Evolutionary conservation across 768 basidiomycete species (phyloP), one percentile per base, ranked within the genome.

Genomic region (Dioszegia aurantiaca): DNA sequence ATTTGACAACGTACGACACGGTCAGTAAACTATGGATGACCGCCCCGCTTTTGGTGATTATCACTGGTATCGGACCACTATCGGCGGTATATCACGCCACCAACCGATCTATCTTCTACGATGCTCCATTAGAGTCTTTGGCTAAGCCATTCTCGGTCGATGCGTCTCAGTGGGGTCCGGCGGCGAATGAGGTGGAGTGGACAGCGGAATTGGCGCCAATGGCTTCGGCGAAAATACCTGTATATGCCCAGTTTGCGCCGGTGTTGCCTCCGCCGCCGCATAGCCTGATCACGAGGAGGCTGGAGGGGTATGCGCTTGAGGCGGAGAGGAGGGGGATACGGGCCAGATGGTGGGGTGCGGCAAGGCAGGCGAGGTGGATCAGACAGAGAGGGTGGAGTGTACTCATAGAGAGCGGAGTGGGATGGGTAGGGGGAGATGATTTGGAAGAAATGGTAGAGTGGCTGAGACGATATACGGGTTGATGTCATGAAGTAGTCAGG

Each of bases 291-390:
- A 23, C 5, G 6, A 6, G 41, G 14, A 8, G 19, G 17, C 17
- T 42, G 21, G 41, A 17, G 41, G 41, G 14, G 8, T 42, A n/a
- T 42, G 41, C 41, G 17, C 17, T 5, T 8, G 41, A 42, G 41
- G 41, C 41, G 41, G 21, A 42, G 17, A 42, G 17, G 14, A 17
- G 41, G 41, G 41, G 41, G 41, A 42, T 42, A 17, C 8, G 21
- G 41, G 21, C 41, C 17, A 17, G 41, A n/a, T 42, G 41, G 41
- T 42, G 41, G 41, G 41, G 41, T n/a, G 41, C 41, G 8, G 41
- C 17, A 17, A 42, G 41, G 41, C 6, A n/a, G 5, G 8, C 14
- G 14, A 42, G 21, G 19, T 42, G 41, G 41, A n/a, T 42, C 8
- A 42, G 41, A 8, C 9, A 42, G 41, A 6, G 41, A 5, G 41